phyloP scores from a whole-genome alignment of 2,329 filamentous ascomycete genomes.

The Leptosphaerulina australis region DNA sequence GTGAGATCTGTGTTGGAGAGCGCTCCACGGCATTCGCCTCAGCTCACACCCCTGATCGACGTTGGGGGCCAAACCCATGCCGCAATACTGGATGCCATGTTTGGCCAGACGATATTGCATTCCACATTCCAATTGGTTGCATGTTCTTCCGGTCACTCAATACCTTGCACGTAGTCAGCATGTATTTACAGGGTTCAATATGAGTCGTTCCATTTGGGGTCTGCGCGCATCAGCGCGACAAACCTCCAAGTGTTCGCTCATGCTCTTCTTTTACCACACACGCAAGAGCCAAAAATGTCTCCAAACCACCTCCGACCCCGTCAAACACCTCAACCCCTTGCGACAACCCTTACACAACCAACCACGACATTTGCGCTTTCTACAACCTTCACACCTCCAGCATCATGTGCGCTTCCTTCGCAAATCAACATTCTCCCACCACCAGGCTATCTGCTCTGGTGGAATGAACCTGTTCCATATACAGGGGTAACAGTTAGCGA shows the following conservation, averaged over 20 bases:
- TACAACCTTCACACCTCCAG: constrained; percentile 33
- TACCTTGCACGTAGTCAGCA: not conserved
- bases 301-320: not conserved
- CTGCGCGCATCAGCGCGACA: not conserved
- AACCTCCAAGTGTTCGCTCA: not conserved
- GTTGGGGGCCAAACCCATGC: not conserved
- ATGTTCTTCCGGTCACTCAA: not conserved
- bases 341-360: constrained; percentile 9
- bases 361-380: constrained; percentile 25
- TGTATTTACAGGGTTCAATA: not conserved
- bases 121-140: not conserved
- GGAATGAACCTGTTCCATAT: constrained; percentile 35
- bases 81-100: not conserved
- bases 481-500: constrained; percentile 22
- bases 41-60: not conserved
- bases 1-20: too few species aligned
- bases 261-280: not conserved
- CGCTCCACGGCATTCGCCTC: too few species aligned
- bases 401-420: constrained; percentile 29
- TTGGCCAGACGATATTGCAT: not conserved
- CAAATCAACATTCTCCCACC: constrained; percentile 30
- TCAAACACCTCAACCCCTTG: constrained; percentile 1
- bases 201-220: not conserved
- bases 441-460: constrained; percentile 32
- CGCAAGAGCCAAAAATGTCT: constrained; percentile 5